These are phyloP conservation scores for Cucumis cinereus DNA, from an alignment of 306 rosid species.

Conservation along the genomic window DNA sequence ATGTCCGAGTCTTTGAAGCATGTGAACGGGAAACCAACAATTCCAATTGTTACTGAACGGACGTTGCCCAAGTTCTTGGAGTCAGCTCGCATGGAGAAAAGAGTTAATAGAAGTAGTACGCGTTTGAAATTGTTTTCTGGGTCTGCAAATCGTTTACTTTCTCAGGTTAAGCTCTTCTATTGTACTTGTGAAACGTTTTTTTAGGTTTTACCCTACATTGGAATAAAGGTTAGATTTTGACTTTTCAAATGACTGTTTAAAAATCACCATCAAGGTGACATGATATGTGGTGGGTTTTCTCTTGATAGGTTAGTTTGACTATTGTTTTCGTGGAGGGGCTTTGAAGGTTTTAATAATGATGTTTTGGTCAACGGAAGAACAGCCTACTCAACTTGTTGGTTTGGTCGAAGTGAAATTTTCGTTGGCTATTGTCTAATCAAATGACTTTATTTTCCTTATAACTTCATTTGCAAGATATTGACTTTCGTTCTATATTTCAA, in stretches of 20 bases:
- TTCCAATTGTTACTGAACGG: constrained; percentile 57
- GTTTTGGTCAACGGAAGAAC: not conserved
- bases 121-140: constrained; percentile 81
- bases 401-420: not conserved
- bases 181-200: not conserved
- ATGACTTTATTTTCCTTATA: not conserved
- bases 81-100: constrained; percentile 39
- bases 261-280: not conserved
- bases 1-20: constrained; percentile 33
- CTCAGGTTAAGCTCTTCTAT: constrained; percentile 37
- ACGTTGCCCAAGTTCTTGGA: constrained; percentile 81
- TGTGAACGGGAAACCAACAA: constrained; percentile 46
- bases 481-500: not conserved
- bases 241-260: not conserved
- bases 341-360: not conserved
- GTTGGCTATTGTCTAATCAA: not conserved
- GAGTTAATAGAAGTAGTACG: constrained; percentile 24
- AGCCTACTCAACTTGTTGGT: not conserved
- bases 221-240: not conserved
- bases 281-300: not conserved
- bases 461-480: not conserved
- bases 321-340: not conserved
- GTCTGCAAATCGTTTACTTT: constrained; percentile 72
- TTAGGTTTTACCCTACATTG: not conserved
- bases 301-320: not conserved